Base-by-base conservation (phyloP, 352 stramenopile species). In the Phytophthora boehmeriae region DNA sequence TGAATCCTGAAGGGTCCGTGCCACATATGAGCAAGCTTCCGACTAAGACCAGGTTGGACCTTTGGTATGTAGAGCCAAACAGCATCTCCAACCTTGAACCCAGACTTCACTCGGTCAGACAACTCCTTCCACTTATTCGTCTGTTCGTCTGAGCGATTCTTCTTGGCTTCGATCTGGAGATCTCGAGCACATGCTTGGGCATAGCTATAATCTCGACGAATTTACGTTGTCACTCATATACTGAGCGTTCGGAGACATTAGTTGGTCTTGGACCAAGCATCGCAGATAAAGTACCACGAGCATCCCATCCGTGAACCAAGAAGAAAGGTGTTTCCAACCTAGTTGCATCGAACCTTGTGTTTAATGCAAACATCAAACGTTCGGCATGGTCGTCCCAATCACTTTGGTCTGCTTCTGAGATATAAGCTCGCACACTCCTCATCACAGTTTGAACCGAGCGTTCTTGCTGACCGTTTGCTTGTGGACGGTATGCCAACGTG, bases 331-430 rank as follows among this genome's bases (percentile, higher is more conserved):
- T 38, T 13, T 38, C 32, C 8, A 14, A 13, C 32, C 32, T 8
- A 38, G 32, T 38, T 1, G 13, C 8, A 38, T 38, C 32, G 13
- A 14, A 38, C 32, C 8, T 14, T 13, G 32, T 38, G 32, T 38
- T 38, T 13, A 38, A 38, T 8, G 32, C 32, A 8, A 8, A 38
- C 32, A 38, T 38, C 32, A 38, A 13, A 14, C 13, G 8, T 38
- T 38, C 32, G 32, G 32, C 32, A 8, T 14, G 32, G 8, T 38
- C 32, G 32, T 38, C 32, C 32, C 32, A 38, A 38, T 38, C 32
- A 13, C 32, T 38, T 13, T 38, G 32, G 38, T 58, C 17, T 48
- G 25, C 5, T 47, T 47, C 10, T 28, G n/a, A 2, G 38, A 58
- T 2, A n/a, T n/a, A n/a, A n/a, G n/a, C n/a, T n/a, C n/a, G n/a